Base-by-base conservation (phyloP, 2,329 filamentous ascomycete species). In the Plenodomus biglobosus region DNA sequence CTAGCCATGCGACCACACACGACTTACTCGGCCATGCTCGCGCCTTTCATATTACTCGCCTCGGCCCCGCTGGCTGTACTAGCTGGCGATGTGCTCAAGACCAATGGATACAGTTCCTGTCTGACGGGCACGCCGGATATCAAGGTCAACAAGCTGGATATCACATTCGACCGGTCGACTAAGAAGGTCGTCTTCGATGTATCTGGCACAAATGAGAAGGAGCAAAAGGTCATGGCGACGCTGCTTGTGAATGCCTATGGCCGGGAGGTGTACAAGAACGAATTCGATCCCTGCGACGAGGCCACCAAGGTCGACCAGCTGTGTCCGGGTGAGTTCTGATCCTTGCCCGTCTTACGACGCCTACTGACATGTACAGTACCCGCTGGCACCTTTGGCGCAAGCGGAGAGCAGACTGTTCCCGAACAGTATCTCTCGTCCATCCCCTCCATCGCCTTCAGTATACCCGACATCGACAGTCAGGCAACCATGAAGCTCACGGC, bases 401-500 rank as follows among this genome's bases (percentile, higher is more conserved):
- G 76, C 37, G 92, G 91, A 39, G 76, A 75, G 3, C 87, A 94
- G 69, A 73, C 78, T 22, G 88, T 99, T 34, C 88, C 91, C 15
- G 73, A 81, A 0, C 65, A 85, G 52, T 92, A 85, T 66, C 85
- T 89, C 46, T 80, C 80, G 44, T 75, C 87, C 73, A 92, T 99
- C 35, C 94, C 94, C 1, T 76, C 83, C 2, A 95, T 99, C 58
- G 92, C 92, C 11, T 99, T 96, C 75, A 82, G 83, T 52, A 79
- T 99, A 24, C 94, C 94, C 41, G 92, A 99, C 69, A 87, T 99
- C 59, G 86, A 92, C 46, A 92, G 92, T 32, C 75, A 86, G 62
- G 94, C 92, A 27, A 94, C 85, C 38, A 76, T 99, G 55, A 76
- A 90, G 66, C 80, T 99, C 38, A 85, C 80, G 50, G 75, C 83